Evolutionary conservation across 2,329 filamentous ascomycete genomes (phyloP).

Genomic region (Diaporthe longicolla): DNA sequence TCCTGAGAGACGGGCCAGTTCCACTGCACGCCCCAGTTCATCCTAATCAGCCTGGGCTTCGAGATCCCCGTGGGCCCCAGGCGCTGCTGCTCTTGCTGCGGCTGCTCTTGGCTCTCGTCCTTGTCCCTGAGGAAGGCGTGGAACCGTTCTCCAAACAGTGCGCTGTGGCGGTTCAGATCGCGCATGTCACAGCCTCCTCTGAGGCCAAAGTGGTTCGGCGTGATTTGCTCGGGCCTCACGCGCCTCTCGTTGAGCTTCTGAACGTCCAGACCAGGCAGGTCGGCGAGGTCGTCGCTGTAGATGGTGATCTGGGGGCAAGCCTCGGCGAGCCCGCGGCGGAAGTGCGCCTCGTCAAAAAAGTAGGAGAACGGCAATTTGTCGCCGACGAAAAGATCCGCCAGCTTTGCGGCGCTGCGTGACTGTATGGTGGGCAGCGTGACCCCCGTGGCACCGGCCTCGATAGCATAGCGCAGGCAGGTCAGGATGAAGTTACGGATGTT

Average conservation of each 20-base stretch:
- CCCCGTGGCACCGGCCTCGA: constrained; percentile 62
- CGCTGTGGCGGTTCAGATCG: constrained; percentile 59
- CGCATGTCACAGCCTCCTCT: constrained; percentile 56
- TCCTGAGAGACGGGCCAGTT: constrained; percentile 63
- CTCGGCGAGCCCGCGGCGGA: constrained; percentile 54
- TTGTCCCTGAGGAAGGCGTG: constrained; percentile 50
- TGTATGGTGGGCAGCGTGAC: constrained; percentile 62
- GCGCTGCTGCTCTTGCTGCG: constrained; percentile 45
- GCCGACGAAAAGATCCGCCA: constrained; percentile 58
- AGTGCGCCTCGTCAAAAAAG: constrained; percentile 63
- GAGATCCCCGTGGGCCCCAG: constrained; percentile 42
- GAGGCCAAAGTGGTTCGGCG: constrained; percentile 56
- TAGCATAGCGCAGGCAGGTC: constrained; percentile 64
- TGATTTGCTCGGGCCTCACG: constrained; percentile 56
- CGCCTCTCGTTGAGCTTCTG: constrained; percentile 42
- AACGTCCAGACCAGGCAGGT: constrained; percentile 54
- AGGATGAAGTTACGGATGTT: constrained; percentile 66
- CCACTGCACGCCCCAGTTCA: constrained; percentile 61
- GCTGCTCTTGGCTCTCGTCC: constrained; percentile 44
- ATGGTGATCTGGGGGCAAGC: constrained; percentile 61
- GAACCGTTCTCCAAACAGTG: constrained; percentile 54
- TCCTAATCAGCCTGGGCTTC: constrained; percentile 56
- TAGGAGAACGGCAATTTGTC: constrained; percentile 57
- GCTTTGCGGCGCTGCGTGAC: constrained; percentile 57
- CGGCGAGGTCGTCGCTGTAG: constrained; percentile 52